Evolutionary conservation across 208 protist genomes (phyloP).

Genomic region (Acanthamoeba triangularis): DNA sequence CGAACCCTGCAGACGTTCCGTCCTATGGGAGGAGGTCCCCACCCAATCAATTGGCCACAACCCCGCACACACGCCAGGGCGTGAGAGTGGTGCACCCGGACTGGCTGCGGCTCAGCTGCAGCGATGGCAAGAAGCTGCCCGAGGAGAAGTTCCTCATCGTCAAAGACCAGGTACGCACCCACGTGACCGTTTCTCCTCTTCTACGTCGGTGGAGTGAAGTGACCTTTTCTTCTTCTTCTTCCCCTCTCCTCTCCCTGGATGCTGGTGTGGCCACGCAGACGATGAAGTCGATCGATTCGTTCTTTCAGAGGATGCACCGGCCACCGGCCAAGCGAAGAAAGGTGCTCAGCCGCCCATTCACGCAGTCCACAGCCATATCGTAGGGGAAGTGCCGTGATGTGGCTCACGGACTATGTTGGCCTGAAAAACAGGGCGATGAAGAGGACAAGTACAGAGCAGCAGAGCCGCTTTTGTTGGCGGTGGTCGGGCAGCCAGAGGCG

Average conservation of each 20-base stretch:
- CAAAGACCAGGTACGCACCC: neutral
- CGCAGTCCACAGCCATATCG: no score
- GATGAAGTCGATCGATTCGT: constrained; percentile 34
- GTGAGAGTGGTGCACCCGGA: constrained; percentile 60
- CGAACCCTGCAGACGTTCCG: neutral
- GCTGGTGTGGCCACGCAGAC: neutral
- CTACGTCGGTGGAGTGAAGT: neutral
- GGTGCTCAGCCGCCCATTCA: neutral
- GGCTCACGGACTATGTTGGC: no score
- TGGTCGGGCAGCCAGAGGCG: neutral
- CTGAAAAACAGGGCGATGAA: neutral
- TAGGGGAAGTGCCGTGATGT: no score
- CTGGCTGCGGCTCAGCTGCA: constrained; percentile 51
- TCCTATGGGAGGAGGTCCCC: neutral
- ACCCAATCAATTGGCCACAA: neutral
- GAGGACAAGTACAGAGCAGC: neutral
- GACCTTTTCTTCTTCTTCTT: neutral
- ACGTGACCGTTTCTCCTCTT: no score
- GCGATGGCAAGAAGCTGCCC: constrained; percentile 67
- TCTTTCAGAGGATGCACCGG: neutral
- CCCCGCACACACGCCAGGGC: neutral
- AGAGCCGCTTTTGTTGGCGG: no score
- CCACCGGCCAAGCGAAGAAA: constrained; percentile 10
- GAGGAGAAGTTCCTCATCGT: constrained; percentile 69
- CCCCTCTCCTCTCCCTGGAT: neutral